Conservation (phyloP, 352 stramenopile genomes). For the Pythium folliculosum region DNA sequence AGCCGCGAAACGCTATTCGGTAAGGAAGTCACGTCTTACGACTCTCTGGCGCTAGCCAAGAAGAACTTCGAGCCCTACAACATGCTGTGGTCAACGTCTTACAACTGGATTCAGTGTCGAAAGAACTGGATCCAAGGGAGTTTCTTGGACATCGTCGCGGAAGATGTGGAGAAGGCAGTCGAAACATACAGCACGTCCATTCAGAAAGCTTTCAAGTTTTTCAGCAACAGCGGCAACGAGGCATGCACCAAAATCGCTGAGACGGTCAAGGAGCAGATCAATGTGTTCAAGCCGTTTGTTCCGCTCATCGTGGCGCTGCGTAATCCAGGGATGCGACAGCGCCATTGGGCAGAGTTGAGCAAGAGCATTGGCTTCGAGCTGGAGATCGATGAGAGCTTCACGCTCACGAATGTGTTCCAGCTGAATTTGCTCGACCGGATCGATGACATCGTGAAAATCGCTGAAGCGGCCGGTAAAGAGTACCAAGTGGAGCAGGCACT, state of each 20-base stretch:
- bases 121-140: slow-evolving; percentile 92
- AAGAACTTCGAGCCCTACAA: slow-evolving; percentile 96
- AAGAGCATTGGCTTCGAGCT: slow-evolving; percentile 82
- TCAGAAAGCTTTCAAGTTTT: slow-evolving; percentile 92
- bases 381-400: slow-evolving; percentile 90
- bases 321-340: slow-evolving; percentile 92
- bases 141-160: slow-evolving; percentile 91
- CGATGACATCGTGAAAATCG: slow-evolving; percentile 91
- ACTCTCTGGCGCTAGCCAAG: slow-evolving; percentile 77
- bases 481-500: slow-evolving; percentile 94
- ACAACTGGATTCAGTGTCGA: slow-evolving; percentile 91
- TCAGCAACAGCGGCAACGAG: slow-evolving; percentile 87
- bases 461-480: slow-evolving; percentile 93
- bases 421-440: slow-evolving; percentile 85
- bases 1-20: slow-evolving; percentile 91
- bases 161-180: slow-evolving; percentile 92
- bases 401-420: slow-evolving; percentile 83
- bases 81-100: slow-evolving; percentile 89
- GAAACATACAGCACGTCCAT: slow-evolving; percentile 85
- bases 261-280: slow-evolving; percentile 92
- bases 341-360: slow-evolving; percentile 94
- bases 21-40: slow-evolving; percentile 89
- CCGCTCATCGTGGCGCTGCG: slow-evolving; percentile 90
- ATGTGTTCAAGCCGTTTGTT: slow-evolving; percentile 92
- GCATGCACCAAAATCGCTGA: slow-evolving; percentile 89